These are phyloP conservation scores for Echinochloa phyllopogon DNA, from an alignment of 176 grass and related monocot species.

Conservation along the genomic window DNA sequence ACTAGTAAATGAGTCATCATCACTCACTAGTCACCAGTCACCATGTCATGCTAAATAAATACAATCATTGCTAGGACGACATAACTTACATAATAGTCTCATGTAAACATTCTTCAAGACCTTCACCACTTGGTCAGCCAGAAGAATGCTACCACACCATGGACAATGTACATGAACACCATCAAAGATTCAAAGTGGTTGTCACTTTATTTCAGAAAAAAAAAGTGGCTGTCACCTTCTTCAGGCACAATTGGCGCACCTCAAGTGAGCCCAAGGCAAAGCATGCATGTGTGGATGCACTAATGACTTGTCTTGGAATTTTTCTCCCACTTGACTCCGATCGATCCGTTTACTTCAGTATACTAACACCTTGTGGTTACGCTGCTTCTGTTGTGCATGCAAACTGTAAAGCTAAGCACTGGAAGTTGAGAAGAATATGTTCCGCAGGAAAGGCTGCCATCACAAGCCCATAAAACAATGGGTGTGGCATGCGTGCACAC, in stretches of 20 bases:
- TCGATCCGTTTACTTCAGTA: not conserved
- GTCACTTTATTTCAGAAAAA: not conserved
- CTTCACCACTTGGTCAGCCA: not conserved
- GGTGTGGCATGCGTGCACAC: not conserved
- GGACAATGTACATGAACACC: not conserved
- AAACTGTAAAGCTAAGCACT: slow-evolving; percentile 33
- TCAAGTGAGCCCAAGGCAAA: not conserved
- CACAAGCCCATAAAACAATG: not conserved
- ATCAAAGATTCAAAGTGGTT: not conserved
- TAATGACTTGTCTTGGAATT: not conserved
- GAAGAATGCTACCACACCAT: not conserved
- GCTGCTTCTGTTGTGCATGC: slow-evolving; percentile 16
- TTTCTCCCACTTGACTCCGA: slow-evolving; percentile 3
- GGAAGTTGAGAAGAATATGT: not conserved
- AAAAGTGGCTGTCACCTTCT: slow-evolving; percentile 11
- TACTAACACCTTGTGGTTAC: not conserved
- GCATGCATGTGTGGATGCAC: not conserved
- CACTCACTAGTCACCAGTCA: not conserved
- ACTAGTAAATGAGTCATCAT: too few relatives aligned
- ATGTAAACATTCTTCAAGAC: not conserved
- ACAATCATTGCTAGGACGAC: not conserved
- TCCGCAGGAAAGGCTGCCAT: slow-evolving; percentile 2
- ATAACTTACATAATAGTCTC: not conserved
- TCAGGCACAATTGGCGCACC: not conserved
- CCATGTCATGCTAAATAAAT: not conserved